Evolutionary conservation across 805 yeast genomes (phyloP), one percentile per base, ranked within the genome.

Genomic region (Saccharomycopsis malanga): DNA sequence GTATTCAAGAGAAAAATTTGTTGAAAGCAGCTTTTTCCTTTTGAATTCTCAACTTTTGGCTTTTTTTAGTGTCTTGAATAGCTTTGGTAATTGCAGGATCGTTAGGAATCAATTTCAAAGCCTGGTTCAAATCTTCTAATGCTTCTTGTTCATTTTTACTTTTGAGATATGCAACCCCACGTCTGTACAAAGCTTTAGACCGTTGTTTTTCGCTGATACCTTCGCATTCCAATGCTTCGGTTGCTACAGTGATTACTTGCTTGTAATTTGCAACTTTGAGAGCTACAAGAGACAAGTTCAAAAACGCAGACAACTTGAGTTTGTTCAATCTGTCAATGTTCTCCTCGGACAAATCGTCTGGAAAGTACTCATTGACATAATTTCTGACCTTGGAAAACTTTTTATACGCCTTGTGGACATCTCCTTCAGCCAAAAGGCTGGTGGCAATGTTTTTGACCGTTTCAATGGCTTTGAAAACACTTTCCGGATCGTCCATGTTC

Each of bases 141-240:
- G 96, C 95, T 48, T 70, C 74, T 25, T 82, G 91, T 45, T 79
- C 81, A 58, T 85, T 81, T 58, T 82, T 82, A 20, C 72, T 67
- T 6, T 74, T 64, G 50, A 77, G 64, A 57, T 79, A 73, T 1
- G 93, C 96, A 59, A 74, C 68, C 32, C 94, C 96, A 63, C 91
- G 80, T 62, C 98, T 81, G 69, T 81, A 89, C 38, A 77, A 67
- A 0, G 96, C 97, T 69, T 89, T 89, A 15, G 95, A 87, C 61
- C 74, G 76, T 20, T 87, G 79, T 53, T 79, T 75, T 35, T 76
- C 83, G 46, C 77, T 85, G 4, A 79, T 67, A 2, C 55, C 62
- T 32, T 76, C 82, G 22, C 72, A 74, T 44, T 76, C 83, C 34
- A 86, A 66, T 1, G 86, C 96, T 24, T 76, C 77, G 1, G 79